Base-by-base conservation (phyloP, 2,329 filamentous ascomycete species). In the Hypoxylon sp. region DNA sequence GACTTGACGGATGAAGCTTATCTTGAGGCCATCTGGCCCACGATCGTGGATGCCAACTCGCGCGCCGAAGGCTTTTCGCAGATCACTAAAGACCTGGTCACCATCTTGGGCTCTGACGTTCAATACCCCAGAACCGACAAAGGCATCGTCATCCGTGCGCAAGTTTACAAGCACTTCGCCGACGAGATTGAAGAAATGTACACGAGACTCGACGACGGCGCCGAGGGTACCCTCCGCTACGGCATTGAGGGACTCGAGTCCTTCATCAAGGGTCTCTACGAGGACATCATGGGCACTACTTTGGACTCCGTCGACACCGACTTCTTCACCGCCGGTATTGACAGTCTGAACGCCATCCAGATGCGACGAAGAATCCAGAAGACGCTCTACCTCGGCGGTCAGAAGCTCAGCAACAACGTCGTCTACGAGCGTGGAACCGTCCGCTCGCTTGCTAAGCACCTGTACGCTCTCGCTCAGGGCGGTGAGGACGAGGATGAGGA, bases 301-400 rank as follows among this genome's bases (percentile, higher is more conserved):
- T 57, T 71, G 11, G 48, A 72, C 7, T 68, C 70, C 54, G 63
- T 77, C 47, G 80, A 82, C 17, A 79, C 81, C 0, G 87, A 90
- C 70, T 85, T 90, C 69, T 90, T 89, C 69, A 75, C 79, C 0
- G 74, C 81, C 0, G 87, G 87, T 0, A 77, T 89, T 1, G 87
- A 89, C 71, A 86, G 83, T 47, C 74, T 89, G 24, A 84, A 87
- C 62, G 83, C 85, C 1, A 86, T 87, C 24, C 81, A 82, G 56
- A 81, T 87, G 59, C 81, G 87, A 66, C 79, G 79, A 15, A 74
- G 78, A 1, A 82, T 90, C 28, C 75, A 85, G 55, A 80, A 80
- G 11, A 77, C 81, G 0, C 70, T 89, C 1, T 79, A 86, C 26
- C 69, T 86, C 1, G 77, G 79, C 1, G 80, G 81, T 0, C 75